Percentiles rank a stretch among this genome's conserved stretches.
These are phyloP conservation scores for Phoenix dactylifera DNA, from an alignment of 176 grass and related monocot genomes.

Conservation along the genomic window DNA sequence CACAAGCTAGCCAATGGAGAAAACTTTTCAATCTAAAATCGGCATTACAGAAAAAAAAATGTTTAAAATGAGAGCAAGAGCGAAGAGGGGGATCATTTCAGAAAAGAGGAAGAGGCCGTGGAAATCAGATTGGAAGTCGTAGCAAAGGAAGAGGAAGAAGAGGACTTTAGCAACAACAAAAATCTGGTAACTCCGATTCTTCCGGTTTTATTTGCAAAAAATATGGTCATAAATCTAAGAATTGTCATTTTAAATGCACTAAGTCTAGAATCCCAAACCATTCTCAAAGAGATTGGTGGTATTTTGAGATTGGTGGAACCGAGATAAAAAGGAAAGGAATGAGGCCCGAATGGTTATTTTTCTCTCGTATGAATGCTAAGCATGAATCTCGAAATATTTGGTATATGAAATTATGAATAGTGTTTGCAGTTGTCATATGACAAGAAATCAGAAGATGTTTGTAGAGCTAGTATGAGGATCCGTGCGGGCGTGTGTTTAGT, in stretches of 20 bases:
- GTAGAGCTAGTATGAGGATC: no score
- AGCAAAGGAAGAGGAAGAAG: background rate
- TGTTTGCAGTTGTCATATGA: slow-evolving; percentile 6
- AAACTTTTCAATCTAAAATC: no score
- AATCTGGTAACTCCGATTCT: background rate
- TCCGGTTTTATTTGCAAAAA: background rate
- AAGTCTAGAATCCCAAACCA: no score
- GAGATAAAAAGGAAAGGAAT: background rate
- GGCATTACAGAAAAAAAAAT: no score
- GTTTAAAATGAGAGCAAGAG: no score
- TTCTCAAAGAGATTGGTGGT: no score
- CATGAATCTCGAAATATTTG: background rate
- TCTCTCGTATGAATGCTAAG: background rate
- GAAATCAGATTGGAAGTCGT: background rate
- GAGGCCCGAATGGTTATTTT: background rate
- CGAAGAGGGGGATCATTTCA: no score
- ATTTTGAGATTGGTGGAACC: no score
- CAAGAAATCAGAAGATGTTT: background rate
- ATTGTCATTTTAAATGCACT: background rate
- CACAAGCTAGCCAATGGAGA: no score
- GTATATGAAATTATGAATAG: background rate
- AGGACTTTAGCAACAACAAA: background rate
- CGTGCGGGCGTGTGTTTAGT: no score
- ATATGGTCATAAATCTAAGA: background rate
- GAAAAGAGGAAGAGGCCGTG: no score